Base-by-base conservation (phyloP, 148 eudicot genomes). In the Fagopyrum homotropicum region DNA sequence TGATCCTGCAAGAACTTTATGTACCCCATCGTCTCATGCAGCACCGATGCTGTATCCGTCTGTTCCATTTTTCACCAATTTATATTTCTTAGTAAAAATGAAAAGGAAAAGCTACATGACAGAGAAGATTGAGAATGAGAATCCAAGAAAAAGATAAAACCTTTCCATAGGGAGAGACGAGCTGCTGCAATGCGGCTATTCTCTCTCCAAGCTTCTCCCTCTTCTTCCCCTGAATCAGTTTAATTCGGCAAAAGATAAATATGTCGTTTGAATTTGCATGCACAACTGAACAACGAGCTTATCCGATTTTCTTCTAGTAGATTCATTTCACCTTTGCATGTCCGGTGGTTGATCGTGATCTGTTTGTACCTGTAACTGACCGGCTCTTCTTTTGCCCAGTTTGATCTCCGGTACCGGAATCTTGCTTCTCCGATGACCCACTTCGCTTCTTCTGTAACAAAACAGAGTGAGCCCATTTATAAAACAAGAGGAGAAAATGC, bases 11-110 rank as follows among this genome's bases (percentile, higher is more conserved):
- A 49, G 55, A 83, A 83, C 75, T 80, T 83, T 69, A 83, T 78
- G 78, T 83, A 83, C 45, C 86, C 86, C 70, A 76, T 78, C 73
- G 86, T 83, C 73, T 83, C 86, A 73, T 83, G 86, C 63, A 83
- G 64, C 73, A 83, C 86, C 9, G 86, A 80, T 26, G 86, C 83
- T 43, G 83, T 83, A 61, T 83, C 86, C 8, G 83, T 81, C 86
- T 83, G 77, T n/a, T 60, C 45, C 0, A 48, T 74, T 55, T 30
- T n/a, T 4, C 9, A 15, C 4, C 19, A 29, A 73, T 17, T 29
- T 43, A 2, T 4, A 15, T 35, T 35, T 35, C 17, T 35, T 49
- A 55, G 55, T 74, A 4, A 26, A 75, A 0, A 15, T 19, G n/a
- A 14, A 7, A 19, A 4, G 40, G 40, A 35, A 35, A 35, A 35